These are phyloP conservation scores for Annona cherimola DNA, from an alignment of 164 flowering plant species.

Conservation along the genomic window DNA sequence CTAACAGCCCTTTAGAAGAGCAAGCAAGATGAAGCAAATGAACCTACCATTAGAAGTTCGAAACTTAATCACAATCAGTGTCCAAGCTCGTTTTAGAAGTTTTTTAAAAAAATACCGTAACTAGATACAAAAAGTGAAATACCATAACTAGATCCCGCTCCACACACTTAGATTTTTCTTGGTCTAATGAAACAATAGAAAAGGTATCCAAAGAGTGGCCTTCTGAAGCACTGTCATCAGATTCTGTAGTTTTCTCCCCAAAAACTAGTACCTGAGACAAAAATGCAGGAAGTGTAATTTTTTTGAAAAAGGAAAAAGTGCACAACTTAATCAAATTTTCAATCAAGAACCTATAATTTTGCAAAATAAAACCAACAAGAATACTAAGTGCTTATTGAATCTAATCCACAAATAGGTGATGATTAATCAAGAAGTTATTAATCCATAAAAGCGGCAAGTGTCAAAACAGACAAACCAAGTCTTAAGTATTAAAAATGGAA, in stretches of 20 bases:
- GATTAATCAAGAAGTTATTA: not conserved
- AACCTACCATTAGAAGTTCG: constrained; percentile 37
- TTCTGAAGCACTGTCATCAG: constrained; percentile 31
- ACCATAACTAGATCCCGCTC: constrained; percentile 81
- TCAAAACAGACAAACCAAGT: not conserved
- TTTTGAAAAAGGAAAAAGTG: not conserved
- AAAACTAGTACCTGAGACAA: constrained; percentile 34
- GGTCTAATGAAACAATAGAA: constrained; percentile 33
- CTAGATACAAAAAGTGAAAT: constrained; percentile 13
- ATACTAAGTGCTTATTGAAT: not conserved
- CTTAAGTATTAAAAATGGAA: not conserved
- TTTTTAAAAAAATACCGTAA: not conserved
- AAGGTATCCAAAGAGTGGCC: constrained; percentile 30
- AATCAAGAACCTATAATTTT: not conserved
- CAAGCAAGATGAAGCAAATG: constrained; percentile 97
- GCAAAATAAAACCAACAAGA: not conserved
- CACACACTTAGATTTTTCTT: constrained; percentile 34
- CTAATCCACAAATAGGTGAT: not conserved
- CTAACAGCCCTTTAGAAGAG: constrained; percentile 61
- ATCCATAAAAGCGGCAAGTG: not conserved
- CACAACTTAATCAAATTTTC: not conserved
- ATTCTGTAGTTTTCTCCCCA: constrained; percentile 16
- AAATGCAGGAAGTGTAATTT: not conserved
- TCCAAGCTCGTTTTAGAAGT: not conserved
- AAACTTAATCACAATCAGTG: not conserved